These are phyloP conservation scores for Backusella psychrophila DNA, from an alignment of 192 early-diverging fungal species.

Conservation along the genomic window DNA sequence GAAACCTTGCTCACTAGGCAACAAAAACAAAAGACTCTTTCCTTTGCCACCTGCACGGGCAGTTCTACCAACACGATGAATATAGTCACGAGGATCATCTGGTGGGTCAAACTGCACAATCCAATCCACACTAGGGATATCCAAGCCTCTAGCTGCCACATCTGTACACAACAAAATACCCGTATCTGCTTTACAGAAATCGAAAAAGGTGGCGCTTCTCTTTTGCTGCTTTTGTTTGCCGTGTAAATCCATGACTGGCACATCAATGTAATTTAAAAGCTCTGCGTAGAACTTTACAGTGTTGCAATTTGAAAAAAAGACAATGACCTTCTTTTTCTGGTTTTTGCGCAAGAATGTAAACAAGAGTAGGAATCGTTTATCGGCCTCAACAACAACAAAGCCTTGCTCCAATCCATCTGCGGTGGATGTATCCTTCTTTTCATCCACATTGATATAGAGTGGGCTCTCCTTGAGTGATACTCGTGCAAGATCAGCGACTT, in stretches of 20 bases:
- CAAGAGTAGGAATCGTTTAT: slow-evolving; percentile 92
- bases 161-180: slow-evolving; percentile 97
- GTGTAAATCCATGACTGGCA: slow-evolving; percentile 97
- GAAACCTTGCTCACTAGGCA: slow-evolving; percentile 93
- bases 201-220: slow-evolving; percentile 98
- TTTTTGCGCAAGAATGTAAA: slow-evolving; percentile 99
- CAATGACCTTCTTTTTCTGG: slow-evolving; percentile 96
- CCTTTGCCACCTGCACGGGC: slow-evolving; percentile 90
- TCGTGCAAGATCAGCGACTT: slow-evolving; percentile 96
- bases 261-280: slow-evolving; percentile 98
- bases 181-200: slow-evolving; percentile 92
- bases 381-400: slow-evolving; percentile 92
- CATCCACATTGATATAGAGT: slow-evolving; percentile 99
- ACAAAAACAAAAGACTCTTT: slow-evolving; percentile 91
- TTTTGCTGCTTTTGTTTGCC: slow-evolving; percentile 98
- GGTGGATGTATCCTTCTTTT: slow-evolving; percentile 92
- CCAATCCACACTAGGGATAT: slow-evolving; percentile 98
- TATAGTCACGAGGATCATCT: slow-evolving; percentile 98
- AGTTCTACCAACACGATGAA: slow-evolving; percentile 94
- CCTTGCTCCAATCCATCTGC: slow-evolving; percentile 97
- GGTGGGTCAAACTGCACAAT: slow-evolving; percentile 99
- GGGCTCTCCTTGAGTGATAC: slow-evolving; percentile 97
- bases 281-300: slow-evolving; percentile 98
- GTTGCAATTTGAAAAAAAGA: slow-evolving; percentile 98
- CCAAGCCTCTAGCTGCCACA: slow-evolving; percentile 95